Base-by-base conservation (phyloP, 2,329 filamentous ascomycete genomes). In the Ascochyta fabae region DNA sequence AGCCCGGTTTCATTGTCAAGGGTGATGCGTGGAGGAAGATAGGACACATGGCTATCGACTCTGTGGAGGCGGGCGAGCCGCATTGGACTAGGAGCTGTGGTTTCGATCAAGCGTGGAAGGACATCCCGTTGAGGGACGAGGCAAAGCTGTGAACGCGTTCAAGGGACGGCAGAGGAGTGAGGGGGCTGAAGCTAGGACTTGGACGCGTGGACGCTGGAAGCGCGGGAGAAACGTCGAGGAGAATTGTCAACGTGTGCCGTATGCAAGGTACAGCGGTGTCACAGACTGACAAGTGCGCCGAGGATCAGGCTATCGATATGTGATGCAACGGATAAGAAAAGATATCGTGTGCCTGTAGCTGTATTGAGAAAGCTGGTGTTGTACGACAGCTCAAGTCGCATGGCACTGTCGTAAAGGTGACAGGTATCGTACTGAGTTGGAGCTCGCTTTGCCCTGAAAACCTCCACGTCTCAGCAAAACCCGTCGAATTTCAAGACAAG, bases 31-130 rank as follows among this genome's bases (percentile, higher is more conserved):
- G 88, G 88, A 69, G 81, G 51, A 84, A 80, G 68, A 69, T 88
- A 45, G 80, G 81, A 23, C 82, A 86, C 66, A 79, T 91, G 76
- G 81, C 86, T 10, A 76, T 88, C 47, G 87, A 90, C 69, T 81
- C 82, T 19, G 83, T 86, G 12, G 84, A 88, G 68, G 77, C 74
- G 1, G 74, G 77, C 1, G 82, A 80, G 4, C 71, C 73, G 1
- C 74, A 69, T 27, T 92, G 88, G 88, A 83, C 89, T 12, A 78
- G 85, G 22, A 82, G 80, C 42, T 80, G 81, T 38, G 89, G 88
- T 0, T 85, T 88, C 61, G 81, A 86, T 1, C 80, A 88, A 66
- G 86, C 87, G 4, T 92, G 90, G 89, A 76, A 82, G 65, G 59
- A 71, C 24, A 66, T 81, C 23, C 70, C 72, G 24, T 16, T 67